Evolutionary conservation across 164 flowering plant genomes (phyloP), one percentile per base, ranked within the genome.

Genomic region (Aristolochia contorta): DNA sequence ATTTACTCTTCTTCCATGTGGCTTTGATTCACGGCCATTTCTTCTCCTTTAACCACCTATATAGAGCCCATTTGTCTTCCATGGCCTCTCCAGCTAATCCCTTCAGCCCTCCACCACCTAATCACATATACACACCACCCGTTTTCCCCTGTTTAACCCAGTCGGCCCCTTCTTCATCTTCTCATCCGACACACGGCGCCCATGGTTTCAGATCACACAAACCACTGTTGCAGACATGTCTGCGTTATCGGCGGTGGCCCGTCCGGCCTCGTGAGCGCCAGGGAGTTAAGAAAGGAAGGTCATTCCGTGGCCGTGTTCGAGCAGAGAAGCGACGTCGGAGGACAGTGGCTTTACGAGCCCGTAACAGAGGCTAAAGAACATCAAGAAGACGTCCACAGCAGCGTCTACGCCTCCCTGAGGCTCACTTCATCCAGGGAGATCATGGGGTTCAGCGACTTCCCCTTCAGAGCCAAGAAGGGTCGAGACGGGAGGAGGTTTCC

Each of bases 201-300:
- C 56, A 77, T 84, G 91, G 86, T 82, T 27, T 75, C 78, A 1
- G 84, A 75, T 50, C 47, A 47, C 46, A 37, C 22, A 43, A 59
- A 50, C 8, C 25, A 22, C 3, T 20, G 23, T 64, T 78, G 0
- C 88, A 80, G 52, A 37, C 54, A 61, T 5, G 94, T 86, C 5
- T 88, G 96, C 58, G 91, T 91, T 57, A 91, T 91, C 61, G 97
- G 97, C 0, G 96, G 89, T 9, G 97, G 97, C 1, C 86, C 97
- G 0, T 75, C 96, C 12, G 97, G 97, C 24, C 77, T 91, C 0
- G 95, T 85, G 20, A 83, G 89, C 5, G 96, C 91, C 1, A 73
- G 96, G 68, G 97, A 91, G 86, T 77, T 91, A 4, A 76, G 77
- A 50, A 85, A 75, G 47, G 97, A 86, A 71, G 92, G 94, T 9